phyloP scores from a whole-genome alignment of 331 rosid genomes.

The Cydonia oblonga region DNA sequence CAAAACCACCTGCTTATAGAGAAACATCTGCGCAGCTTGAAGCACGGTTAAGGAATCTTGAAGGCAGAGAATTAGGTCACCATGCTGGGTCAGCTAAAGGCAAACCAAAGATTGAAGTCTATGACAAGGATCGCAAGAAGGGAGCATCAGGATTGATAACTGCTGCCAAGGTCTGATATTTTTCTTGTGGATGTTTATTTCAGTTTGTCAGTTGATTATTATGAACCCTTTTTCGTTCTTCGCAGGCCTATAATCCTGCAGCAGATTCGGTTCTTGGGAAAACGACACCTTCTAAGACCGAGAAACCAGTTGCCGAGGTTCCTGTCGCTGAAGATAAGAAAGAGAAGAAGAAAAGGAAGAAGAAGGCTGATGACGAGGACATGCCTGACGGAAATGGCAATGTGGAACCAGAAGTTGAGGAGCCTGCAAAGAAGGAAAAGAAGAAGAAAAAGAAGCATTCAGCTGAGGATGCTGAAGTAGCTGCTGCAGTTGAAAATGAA shows the following conservation, averaged over 20 bases:
- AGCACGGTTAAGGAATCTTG: conserved; percentile 72
- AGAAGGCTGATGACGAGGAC: conserved; percentile 28
- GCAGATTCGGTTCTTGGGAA: conserved; percentile 39
- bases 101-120: conserved; percentile 54
- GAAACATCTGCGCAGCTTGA: conserved; percentile 49
- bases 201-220: neutral
- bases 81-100: conserved; percentile 53
- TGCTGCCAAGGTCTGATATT: conserved; percentile 49
- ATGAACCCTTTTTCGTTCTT: neutral
- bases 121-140: conserved; percentile 85
- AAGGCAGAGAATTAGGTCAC: conserved; percentile 58
- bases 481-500: conserved; percentile 12
- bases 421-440: conserved; percentile 45
- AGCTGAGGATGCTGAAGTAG: conserved; percentile 28
- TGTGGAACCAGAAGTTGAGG: conserved; percentile 28
- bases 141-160: conserved; percentile 62
- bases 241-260: conserved; percentile 48
- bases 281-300: conserved; percentile 13
- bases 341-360: conserved; percentile 41
- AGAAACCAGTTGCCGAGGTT: conserved; percentile 18
- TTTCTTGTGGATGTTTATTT: neutral
- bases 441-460: conserved; percentile 60
- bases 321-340: conserved; percentile 23
- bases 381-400: conserved; percentile 20
- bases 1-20: neutral